Evolutionary conservation across 1,139 yeast species (phyloP).

Genomic region (Pichia sp.): DNA sequence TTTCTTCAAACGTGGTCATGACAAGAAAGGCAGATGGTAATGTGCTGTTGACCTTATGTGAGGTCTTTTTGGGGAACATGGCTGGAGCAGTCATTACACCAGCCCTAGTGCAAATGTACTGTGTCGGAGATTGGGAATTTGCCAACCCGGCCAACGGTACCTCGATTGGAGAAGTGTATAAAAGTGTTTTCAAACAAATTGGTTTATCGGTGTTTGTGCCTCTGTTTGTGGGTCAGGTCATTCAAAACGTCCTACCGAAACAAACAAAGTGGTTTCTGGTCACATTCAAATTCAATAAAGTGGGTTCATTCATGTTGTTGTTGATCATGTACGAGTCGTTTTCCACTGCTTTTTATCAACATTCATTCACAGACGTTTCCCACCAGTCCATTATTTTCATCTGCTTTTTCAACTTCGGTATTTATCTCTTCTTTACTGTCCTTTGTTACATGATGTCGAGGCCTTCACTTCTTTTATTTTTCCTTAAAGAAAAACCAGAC

Average conservation of each 20-base stretch:
- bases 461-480: slow-evolving; percentile 40
- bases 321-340: slow-evolving; percentile 79
- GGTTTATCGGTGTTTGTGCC: slow-evolving; percentile 83
- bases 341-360: slow-evolving; percentile 78
- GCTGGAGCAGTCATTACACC: slow-evolving; percentile 86
- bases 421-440: slow-evolving; percentile 65
- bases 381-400: slow-evolving; percentile 58
- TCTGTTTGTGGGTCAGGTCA: slow-evolving; percentile 75
- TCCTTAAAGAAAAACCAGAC: slow-evolving; percentile 42
- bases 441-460: slow-evolving; percentile 53
- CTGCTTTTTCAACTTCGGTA: slow-evolving; percentile 73
- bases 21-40: slow-evolving; percentile 62
- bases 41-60: slow-evolving; percentile 69
- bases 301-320: slow-evolving; percentile 71
- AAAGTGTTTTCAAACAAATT: slow-evolving; percentile 74
- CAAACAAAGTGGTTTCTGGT: slow-evolving; percentile 53
- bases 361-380: slow-evolving; percentile 62
- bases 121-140: slow-evolving; percentile 51
- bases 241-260: slow-evolving; percentile 61
- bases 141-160: slow-evolving; percentile 73
- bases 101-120: slow-evolving; percentile 66
- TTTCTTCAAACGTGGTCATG: slow-evolving; percentile 84
- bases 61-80: slow-evolving; percentile 76
- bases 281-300: slow-evolving; percentile 55
- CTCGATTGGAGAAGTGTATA: slow-evolving; percentile 49